Conservation (phyloP, 2,329 filamentous ascomycete species). For the Talaromyces sp. region DNA sequence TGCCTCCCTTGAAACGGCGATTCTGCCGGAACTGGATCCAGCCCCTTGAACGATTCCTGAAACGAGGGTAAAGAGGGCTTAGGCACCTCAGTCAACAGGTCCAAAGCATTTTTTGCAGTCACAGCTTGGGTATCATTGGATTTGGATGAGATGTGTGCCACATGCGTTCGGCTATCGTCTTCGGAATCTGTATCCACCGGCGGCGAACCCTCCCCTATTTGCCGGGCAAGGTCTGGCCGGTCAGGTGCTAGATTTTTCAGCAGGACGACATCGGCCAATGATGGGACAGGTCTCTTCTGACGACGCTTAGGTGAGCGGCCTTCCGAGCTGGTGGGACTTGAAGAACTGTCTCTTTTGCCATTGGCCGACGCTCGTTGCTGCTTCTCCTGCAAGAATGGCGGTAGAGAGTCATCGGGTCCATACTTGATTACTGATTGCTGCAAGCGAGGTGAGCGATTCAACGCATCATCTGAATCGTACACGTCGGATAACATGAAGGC, state of each 20-base stretch:
- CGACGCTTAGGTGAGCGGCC: constrained; percentile 36
- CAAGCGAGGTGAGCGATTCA: constrained; percentile 37
- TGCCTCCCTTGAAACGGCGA: neutral
- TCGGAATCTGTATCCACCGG: constrained; percentile 29
- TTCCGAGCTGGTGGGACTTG: constrained; percentile 30
- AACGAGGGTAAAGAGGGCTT: constrained; percentile 13
- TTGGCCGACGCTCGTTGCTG: constrained; percentile 23
- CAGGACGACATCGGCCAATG: constrained; percentile 63
- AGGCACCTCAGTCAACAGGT: neutral
- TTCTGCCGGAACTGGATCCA: constrained; percentile 1
- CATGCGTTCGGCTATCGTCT: constrained; percentile 12
- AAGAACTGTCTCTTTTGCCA: constrained; percentile 24
- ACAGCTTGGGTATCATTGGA: neutral
- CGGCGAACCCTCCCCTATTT: constrained; percentile 54
- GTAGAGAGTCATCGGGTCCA: constrained; percentile 28
- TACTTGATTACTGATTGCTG: constrained; percentile 31
- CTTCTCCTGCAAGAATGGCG: constrained; percentile 32
- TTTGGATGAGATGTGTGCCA: neutral
- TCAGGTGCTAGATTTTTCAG: constrained; percentile 62
- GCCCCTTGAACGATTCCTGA: constrained; percentile 4
- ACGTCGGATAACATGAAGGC: constrained; percentile 36
- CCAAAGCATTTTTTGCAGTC: constrained; percentile 9
- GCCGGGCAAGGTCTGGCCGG: constrained; percentile 60
- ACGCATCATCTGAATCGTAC: constrained; percentile 42
- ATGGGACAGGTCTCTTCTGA: constrained; percentile 26